Base-by-base conservation (phyloP, 1,139 yeast species). In the Hansenula sp. region DNA sequence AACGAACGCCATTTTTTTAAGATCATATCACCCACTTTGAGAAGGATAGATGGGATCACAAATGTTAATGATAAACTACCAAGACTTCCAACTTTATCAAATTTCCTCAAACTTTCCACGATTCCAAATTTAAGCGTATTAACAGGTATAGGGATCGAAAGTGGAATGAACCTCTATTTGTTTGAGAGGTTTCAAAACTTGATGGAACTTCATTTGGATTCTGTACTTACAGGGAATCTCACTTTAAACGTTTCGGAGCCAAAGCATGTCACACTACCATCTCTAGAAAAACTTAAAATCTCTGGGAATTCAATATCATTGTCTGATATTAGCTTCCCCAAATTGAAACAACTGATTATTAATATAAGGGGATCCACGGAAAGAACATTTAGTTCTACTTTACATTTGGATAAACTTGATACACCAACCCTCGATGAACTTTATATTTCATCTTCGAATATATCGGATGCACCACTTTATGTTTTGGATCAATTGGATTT, bases 281-380 rank as follows among this genome's bases (percentile, higher is more conserved):
- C 13, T 10, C 15, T 41, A 3, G 4, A 2, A 5, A 31, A 32
- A n/a, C 17, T 41, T 4, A 41, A 30, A 19, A 31, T 38, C 16
- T 36, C 34, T 6, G 43, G 43, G 6, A 41, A 41, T 15, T 36
- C 40, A 8, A 34, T 41, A 1, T 27, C 33, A 3, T 19, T 41
- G n/a, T 6, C 33, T 5, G 31, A 41, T 27, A 15, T 41, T 2
- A 7, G 9, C 9, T 21, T 32, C 1, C 40, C 43, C 9, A 31
- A 17, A 4, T 13, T 41, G 3, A 10, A 25, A 15, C n/a, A 15
- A 3, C 12, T 41, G 16, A 28, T 31, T 10, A 17, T 41, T 1
- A 29, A 36, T 2, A 36, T 41, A 3, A 33, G 34, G n/a, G 38
- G 39, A 2, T 33, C 33, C 5, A 28, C 25, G 7, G 35, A 34